Conservation (phyloP, 768 basidiomycete genomes). For the Gloeopeniophorella convolvens region DNA sequence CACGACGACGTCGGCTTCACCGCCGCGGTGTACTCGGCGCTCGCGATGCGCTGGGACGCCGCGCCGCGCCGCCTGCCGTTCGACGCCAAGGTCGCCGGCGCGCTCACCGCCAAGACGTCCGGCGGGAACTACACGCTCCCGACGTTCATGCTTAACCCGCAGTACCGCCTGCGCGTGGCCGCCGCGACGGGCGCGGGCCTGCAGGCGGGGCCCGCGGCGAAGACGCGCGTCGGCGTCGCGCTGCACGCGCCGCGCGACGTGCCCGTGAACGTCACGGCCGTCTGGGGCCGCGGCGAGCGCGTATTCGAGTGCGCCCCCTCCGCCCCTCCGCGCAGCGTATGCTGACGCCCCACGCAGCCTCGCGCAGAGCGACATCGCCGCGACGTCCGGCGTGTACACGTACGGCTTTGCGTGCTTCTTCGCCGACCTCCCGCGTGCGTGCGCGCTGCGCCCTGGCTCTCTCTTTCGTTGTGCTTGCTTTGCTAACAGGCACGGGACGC, state of each 20-base stretch:
- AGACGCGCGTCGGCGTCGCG: conserved; percentile 38
- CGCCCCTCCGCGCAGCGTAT: neutral
- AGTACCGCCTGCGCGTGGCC: conserved; percentile 65
- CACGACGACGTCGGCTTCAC: conserved; percentile 59
- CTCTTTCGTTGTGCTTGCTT: conserved; percentile 14
- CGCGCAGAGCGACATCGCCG: conserved; percentile 60
- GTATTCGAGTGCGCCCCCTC: conserved; percentile 60
- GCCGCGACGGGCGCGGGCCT: conserved; percentile 26
- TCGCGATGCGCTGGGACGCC: conserved; percentile 25
- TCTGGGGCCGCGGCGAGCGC: conserved; percentile 72
- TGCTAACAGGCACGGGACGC: neutral
- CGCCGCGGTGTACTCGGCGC: conserved; percentile 50
- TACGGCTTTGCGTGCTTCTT: conserved; percentile 62
- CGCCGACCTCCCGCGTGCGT: conserved; percentile 50
- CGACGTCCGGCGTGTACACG: conserved; percentile 74
- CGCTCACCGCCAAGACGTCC: conserved; percentile 61
- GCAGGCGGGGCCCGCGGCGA: conserved; percentile 22
- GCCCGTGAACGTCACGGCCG: conserved; percentile 64
- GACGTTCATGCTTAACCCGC: conserved; percentile 86
- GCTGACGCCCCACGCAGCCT: conserved; percentile 33
- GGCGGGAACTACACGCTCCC: conserved; percentile 81
- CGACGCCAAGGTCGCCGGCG: conserved; percentile 38
- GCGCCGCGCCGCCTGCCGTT: conserved; percentile 23
- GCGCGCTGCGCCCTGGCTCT: neutral
- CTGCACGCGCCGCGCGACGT: conserved; percentile 56